A percentile compares a stretch with the other conserved stretches of the same genome.
phyloP scores from a whole-genome alignment of 2,329 filamentous ascomycete species.

The Nigrospora oryzae region DNA sequence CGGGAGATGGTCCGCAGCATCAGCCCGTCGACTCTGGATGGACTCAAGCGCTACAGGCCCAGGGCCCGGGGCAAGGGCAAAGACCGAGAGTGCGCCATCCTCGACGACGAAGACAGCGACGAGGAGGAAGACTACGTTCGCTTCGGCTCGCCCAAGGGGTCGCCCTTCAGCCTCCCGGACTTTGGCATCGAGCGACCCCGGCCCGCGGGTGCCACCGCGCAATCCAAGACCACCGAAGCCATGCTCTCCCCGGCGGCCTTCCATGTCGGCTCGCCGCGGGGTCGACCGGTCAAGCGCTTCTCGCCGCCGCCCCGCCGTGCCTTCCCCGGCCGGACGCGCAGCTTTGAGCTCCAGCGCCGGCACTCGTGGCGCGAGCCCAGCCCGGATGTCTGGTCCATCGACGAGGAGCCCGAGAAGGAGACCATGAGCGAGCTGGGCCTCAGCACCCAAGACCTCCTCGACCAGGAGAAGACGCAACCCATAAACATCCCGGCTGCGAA shows the following conservation, averaged over 20 bases:
- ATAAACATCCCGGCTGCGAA: conserved; percentile 35
- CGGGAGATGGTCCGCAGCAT: conserved; percentile 42
- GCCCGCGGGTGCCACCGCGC: conserved; percentile 20
- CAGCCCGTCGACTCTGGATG: conserved; percentile 47
- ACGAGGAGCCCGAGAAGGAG: conserved; percentile 50
- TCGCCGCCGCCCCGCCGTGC: conserved; percentile 20
- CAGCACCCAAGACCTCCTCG: conserved; percentile 20
- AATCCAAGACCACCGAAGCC: conserved; percentile 18
- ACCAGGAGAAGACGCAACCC: conserved; percentile 19
- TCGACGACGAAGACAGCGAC: conserved; percentile 33
- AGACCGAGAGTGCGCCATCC: conserved; percentile 32
- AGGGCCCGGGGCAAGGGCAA: conserved; percentile 19
- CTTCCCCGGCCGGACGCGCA: conserved; percentile 18
- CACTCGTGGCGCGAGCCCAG: conserved; percentile 49
- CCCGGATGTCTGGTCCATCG: conserved; percentile 51
- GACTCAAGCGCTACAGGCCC: conserved; percentile 35
- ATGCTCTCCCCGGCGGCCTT: conserved; percentile 23
- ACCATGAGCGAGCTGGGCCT: conserved; percentile 32
- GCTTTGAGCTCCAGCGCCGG: conserved; percentile 28
- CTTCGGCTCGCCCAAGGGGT: conserved; percentile 30
- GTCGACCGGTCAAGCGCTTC: conserved; percentile 18
- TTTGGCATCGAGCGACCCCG: conserved; percentile 27
- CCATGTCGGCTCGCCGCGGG: conserved; percentile 19
- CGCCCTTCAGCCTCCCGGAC: conserved; percentile 33
- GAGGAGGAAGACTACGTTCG: conserved; percentile 40